Evolutionary conservation across 2,329 filamentous ascomycete species (phyloP).

Genomic region (Pseudogymnoascus sp.): DNA sequence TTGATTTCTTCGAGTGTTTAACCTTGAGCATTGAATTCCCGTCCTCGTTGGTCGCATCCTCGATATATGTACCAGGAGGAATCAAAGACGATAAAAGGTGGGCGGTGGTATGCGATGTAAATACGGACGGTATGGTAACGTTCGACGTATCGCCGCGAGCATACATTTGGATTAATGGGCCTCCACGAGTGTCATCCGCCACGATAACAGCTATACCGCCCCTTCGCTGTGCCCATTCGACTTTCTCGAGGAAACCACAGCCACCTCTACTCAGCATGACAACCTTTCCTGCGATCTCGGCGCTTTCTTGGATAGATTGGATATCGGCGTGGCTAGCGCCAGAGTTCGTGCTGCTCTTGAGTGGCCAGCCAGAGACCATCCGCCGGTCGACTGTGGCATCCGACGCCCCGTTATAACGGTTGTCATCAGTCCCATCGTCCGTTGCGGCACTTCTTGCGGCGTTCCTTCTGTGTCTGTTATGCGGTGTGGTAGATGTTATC

Average conservation of each 20-base stretch:
- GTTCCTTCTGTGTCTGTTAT: constrained; percentile 32
- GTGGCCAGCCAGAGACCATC: background rate
- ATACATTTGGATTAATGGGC: constrained; percentile 92
- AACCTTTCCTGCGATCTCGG: constrained; percentile 88
- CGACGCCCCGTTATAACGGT: background rate
- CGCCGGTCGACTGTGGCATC: background rate
- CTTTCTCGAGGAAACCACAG: constrained; percentile 94
- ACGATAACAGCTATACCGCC: constrained; percentile 88
- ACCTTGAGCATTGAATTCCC: constrained; percentile 48
- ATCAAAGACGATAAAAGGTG: constrained; percentile 85
- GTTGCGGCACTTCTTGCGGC: constrained; percentile 25
- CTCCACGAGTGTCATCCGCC: constrained; percentile 84
- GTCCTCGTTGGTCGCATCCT: constrained; percentile 52
- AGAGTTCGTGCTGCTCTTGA: constrained; percentile 18
- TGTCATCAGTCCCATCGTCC: constrained; percentile 75
- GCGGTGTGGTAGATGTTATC: constrained; percentile 21
- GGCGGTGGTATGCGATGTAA: constrained; percentile 90
- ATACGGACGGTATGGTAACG: constrained; percentile 85
- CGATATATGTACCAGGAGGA: constrained; percentile 57
- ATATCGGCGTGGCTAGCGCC: constrained; percentile 65
- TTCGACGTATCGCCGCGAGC: constrained; percentile 95
- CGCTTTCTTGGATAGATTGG: constrained; percentile 80
- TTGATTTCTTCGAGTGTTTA: constrained; percentile 33
- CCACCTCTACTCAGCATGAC: constrained; percentile 86
- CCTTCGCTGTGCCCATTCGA: constrained; percentile 90